Conservation (phyloP, 2,329 filamentous ascomycete species). For the Colletotrichum viniferum region DNA sequence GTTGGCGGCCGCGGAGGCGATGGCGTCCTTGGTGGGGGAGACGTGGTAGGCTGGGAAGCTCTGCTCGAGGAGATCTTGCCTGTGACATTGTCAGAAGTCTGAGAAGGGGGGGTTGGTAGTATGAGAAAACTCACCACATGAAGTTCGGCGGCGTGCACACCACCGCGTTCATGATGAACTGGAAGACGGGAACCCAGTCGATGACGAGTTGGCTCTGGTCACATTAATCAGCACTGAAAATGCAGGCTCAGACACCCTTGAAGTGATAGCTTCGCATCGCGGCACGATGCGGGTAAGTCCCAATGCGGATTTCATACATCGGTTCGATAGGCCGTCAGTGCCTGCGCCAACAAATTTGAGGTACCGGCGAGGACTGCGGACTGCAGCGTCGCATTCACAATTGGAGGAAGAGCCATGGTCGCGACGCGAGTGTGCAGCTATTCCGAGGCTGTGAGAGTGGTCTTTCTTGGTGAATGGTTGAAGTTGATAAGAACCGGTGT, state of each 20-base stretch:
- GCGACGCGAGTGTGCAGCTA: background rate
- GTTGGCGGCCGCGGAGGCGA: constrained; percentile 40
- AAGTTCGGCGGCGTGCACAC: constrained; percentile 83
- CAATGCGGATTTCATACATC: constrained; percentile 50
- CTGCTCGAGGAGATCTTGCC: constrained; percentile 78
- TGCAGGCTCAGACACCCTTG: background rate
- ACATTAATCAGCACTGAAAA: background rate
- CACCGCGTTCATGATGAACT: constrained; percentile 77
- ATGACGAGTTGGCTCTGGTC: constrained; percentile 63
- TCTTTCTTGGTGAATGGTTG: background rate
- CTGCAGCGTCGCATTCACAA: constrained; percentile 67
- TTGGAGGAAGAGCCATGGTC: constrained; percentile 48
- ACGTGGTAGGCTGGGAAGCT: constrained; percentile 70
- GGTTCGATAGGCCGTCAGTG: constrained; percentile 65
- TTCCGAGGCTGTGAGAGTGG: background rate
- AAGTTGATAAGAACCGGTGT: background rate
- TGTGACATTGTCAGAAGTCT: constrained; percentile 31
- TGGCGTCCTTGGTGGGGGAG: constrained; percentile 42
- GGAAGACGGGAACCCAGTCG: constrained; percentile 71
- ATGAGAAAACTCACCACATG: constrained; percentile 62
- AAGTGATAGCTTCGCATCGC: background rate
- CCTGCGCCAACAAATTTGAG: constrained; percentile 77
- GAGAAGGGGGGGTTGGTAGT: background rate
- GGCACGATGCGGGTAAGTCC: background rate
- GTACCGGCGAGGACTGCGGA: constrained; percentile 67